Evolutionary conservation across 352 stramenopile species (phyloP).

Genomic region (Phytophthora constricta): DNA sequence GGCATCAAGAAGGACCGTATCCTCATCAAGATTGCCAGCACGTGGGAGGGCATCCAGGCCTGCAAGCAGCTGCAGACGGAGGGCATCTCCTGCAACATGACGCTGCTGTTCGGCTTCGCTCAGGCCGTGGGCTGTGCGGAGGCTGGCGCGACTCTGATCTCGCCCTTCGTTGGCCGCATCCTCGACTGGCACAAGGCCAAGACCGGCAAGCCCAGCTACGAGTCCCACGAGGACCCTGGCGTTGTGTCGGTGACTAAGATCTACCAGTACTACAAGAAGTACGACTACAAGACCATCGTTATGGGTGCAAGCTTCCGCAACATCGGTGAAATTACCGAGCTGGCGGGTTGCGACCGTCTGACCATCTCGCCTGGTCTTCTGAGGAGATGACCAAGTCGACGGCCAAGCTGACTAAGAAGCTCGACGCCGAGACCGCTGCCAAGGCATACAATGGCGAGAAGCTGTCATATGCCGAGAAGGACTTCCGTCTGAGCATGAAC

Average conservation of each 20-base stretch:
- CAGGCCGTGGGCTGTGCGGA: conserved; percentile 97
- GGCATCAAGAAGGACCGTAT: conserved; percentile 96
- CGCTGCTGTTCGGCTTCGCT: conserved; percentile 97
- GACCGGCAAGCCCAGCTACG: conserved; percentile 91
- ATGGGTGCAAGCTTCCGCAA: conserved; percentile 97
- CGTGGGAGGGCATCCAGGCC: conserved; percentile 98
- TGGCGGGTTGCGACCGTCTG: conserved; percentile 97
- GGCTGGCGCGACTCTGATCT: conserved; percentile 96
- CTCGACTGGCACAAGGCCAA: conserved; percentile 98
- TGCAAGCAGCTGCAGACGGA: conserved; percentile 96
- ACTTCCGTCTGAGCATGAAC: conserved; percentile 98
- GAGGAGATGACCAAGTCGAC: conserved; percentile 89
- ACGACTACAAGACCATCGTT: conserved; percentile 94
- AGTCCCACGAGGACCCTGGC: conserved; percentile 95
- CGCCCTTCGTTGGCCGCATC: conserved; percentile 96
- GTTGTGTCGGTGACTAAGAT: conserved; percentile 97
- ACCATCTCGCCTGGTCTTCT: conserved; percentile 97
- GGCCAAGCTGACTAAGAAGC: conserved; percentile 77
- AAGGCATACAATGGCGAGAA: conserved; percentile 81
- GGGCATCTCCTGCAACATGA: conserved; percentile 99
- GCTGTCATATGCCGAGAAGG: conserved; percentile 92
- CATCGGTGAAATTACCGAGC: conserved; percentile 96
- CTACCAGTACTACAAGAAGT: conserved; percentile 99
- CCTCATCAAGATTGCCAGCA: conserved; percentile 98
- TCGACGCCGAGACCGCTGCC: conserved; percentile 78